These are phyloP conservation scores for Cercospora sp. DNA, from an alignment of 2,329 filamentous ascomycete species.

Conservation along the genomic window DNA sequence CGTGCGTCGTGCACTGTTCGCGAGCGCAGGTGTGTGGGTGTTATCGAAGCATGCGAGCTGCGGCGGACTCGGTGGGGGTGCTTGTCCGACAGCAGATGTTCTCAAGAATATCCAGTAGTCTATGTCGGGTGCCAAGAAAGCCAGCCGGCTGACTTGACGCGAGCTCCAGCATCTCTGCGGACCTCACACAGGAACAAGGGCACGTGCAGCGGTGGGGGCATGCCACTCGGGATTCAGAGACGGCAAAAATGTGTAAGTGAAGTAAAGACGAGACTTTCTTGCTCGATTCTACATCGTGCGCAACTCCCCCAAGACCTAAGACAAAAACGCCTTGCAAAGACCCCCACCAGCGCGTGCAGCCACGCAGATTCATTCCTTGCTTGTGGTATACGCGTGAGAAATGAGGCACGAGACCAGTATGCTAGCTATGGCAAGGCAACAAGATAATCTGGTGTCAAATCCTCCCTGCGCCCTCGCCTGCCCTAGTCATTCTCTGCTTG, in stretches of 20 bases:
- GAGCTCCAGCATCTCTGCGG: background rate
- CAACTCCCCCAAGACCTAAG: constrained; percentile 16
- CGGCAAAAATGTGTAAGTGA: background rate
- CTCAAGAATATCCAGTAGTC: background rate
- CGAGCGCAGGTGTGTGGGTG: background rate
- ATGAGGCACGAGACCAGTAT: constrained; percentile 27
- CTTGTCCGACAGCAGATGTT: background rate
- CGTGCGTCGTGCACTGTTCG: constrained; percentile 8
- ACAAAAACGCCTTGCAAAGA: constrained; percentile 23
- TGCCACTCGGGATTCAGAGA: background rate
- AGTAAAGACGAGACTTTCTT: constrained; percentile 26
- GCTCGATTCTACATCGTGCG: constrained; percentile 22
- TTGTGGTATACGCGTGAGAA: constrained; percentile 13
- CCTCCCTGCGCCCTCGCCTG: constrained; percentile 18
- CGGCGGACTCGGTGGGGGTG: background rate
- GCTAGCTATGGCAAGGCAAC: constrained; percentile 27
- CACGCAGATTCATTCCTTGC: constrained; percentile 3
- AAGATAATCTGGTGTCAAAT: constrained; percentile 17
- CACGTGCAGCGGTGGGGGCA: background rate
- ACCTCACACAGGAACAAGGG: background rate
- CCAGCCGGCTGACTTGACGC: background rate
- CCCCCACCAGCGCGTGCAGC: constrained; percentile 14
- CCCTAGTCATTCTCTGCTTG: constrained; percentile 26
- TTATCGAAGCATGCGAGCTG: constrained; percentile 15
- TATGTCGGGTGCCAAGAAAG: background rate